Base-by-base conservation (phyloP, 176 grass and related monocot species). In the Triticum timopheevii region DNA sequence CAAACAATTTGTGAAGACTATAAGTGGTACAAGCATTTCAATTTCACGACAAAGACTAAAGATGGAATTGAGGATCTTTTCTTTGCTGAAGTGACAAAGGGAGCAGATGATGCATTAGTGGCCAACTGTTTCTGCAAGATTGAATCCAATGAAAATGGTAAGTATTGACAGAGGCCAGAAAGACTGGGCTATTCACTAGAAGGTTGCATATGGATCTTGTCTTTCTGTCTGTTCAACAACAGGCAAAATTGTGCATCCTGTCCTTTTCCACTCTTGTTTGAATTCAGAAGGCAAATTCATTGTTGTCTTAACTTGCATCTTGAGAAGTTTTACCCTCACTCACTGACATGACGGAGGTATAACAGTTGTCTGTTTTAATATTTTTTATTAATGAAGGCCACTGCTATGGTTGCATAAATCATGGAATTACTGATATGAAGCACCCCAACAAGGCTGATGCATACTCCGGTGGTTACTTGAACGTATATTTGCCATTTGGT, bases 1-100 rank as follows among this genome's bases (percentile, higher is more conserved):
- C 65, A 35, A 31, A 4, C 65, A 69, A 69, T 69, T 9, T 34
- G 31, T 35, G 65, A 69, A 69, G 65, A 31, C 30, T 10, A 69
- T 69, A 69, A 34, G 65, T 69, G 31, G 65, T 69, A 35, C 65
- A 69, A 69, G 65, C 65, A 69, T 69, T 69, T 69, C 65, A 69
- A 71, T 71, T 71, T 71, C 68, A 39, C 68, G 39, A 38, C 68
- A 39, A 71, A 67, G 65, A 39, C 68, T n/a, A 39, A 11, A 71
- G 68, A 39, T 39, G 35, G 68, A 71, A 40, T 13, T 38, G 68
- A 71, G 20, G 35, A 71, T 13, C 68, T 71, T 71, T 71, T 69
- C 66, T 69, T 69, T 69, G 66, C 31, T 69, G 66, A 69, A 69
- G 66, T 69, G 31, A 20, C 1, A 71, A 35, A 40, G 0, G 68